phyloP scores from a whole-genome alignment of 2,329 filamentous ascomycete genomes.

The Basipetospora chlamydospora region DNA sequence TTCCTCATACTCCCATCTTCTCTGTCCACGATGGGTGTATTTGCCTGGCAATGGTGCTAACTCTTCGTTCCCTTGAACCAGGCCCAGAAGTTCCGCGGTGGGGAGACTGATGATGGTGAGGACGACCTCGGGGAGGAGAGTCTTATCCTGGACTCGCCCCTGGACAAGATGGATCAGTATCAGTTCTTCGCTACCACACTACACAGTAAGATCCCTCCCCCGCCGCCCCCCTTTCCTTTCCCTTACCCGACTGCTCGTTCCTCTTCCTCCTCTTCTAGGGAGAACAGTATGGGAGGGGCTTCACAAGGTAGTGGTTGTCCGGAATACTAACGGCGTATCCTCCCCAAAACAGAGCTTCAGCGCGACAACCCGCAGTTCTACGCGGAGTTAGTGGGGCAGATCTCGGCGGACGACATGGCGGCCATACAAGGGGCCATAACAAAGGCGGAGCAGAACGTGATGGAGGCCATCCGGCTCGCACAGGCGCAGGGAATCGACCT shows the following conservation, averaged over 20 bases:
- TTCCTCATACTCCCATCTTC: too few species aligned
- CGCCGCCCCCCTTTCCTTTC: too few species aligned
- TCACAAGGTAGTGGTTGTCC: too few species aligned
- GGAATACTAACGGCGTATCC: too few species aligned
- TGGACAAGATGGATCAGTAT: conserved; percentile 94
- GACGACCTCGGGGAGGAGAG: conserved; percentile 90
- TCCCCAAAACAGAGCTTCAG: conserved; percentile 71
- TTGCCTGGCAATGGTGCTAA: too few species aligned
- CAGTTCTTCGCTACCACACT: conserved; percentile 72
- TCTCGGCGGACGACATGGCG: conserved; percentile 66
- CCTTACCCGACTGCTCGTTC: too few species aligned
- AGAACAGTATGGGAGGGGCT: too few species aligned
- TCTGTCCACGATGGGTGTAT: too few species aligned
- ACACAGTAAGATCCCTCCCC: conserved; percentile 46
- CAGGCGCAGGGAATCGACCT: conserved; percentile 9
- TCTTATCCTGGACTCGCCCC: conserved; percentile 77
- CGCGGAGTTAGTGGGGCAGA: conserved; percentile 59
- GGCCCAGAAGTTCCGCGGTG: conserved; percentile 71
- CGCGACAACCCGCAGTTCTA: conserved; percentile 86
- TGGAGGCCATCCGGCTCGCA: conserved; percentile 16
- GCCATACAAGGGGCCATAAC: conserved; percentile 70
- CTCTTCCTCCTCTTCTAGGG: too few species aligned
- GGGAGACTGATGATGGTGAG: conserved; percentile 53
- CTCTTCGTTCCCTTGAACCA: conserved; percentile 16
- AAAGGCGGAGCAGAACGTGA: conserved; percentile 30